Conservation (phyloP, 1,284 basidiomycete species). For the Hymenochaete sp. region DNA sequence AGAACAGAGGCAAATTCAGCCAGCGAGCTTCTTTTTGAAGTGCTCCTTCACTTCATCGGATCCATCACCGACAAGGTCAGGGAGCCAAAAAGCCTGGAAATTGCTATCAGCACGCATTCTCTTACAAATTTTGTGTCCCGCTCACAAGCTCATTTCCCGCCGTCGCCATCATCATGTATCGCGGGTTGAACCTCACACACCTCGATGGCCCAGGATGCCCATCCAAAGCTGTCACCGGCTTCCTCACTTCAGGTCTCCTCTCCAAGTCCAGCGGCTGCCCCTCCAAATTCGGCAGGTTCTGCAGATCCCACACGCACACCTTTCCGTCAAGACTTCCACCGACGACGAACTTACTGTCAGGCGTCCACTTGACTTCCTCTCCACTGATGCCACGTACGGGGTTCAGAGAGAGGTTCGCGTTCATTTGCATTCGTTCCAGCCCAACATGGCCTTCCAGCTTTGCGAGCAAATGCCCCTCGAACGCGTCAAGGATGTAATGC, state of each 20-base stretch:
- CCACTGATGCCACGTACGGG: conserved; percentile 73
- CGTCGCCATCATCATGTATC: conserved; percentile 79
- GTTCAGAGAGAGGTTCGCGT: conserved; percentile 49
- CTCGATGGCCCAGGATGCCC: conserved; percentile 76
- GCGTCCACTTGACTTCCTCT: conserved; percentile 88
- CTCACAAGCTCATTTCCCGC: conserved; percentile 81
- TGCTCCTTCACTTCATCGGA: conserved; percentile 45
- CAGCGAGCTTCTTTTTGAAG: conserved; percentile 28
- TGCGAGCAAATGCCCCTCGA: conserved; percentile 72
- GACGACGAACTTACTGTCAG: conserved; percentile 82
- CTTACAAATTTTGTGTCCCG: conserved; percentile 19
- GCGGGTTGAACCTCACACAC: conserved; percentile 83
- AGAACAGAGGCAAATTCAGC: background rate
- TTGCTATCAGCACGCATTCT: conserved; percentile 11
- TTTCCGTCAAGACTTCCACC: conserved; percentile 78
- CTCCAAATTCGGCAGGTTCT: conserved; percentile 42
- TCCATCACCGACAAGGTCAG: conserved; percentile 48
- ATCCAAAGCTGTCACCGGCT: conserved; percentile 53
- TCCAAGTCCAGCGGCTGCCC: conserved; percentile 45
- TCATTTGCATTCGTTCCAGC: conserved; percentile 58
- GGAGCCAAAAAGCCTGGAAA: conserved; percentile 73
- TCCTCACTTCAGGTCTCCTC: conserved; percentile 40
- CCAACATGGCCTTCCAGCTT: conserved; percentile 79
- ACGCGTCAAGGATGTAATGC: conserved; percentile 90
- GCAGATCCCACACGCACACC: conserved; percentile 74